These are phyloP conservation scores for Botryosphaeria agaves DNA, from an alignment of 2,329 filamentous ascomycete species.

Conservation along the genomic window DNA sequence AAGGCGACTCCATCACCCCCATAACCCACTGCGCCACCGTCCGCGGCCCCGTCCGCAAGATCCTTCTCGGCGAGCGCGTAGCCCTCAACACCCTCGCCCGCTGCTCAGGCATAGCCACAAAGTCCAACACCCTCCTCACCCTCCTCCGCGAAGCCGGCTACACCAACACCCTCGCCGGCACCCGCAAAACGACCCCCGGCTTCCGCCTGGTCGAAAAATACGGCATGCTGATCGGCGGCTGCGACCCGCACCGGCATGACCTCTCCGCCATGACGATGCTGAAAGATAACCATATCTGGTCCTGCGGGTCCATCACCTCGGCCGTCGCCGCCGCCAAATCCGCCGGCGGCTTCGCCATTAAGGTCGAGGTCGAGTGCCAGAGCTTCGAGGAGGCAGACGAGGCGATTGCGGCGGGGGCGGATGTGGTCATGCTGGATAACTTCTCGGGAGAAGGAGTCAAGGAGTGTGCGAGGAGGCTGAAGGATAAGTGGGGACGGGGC, in stretches of 20 bases:
- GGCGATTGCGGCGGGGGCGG: slow-evolving; percentile 77
- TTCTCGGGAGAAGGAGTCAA: slow-evolving; percentile 68
- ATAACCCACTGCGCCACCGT: slow-evolving; percentile 60
- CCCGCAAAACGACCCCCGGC: slow-evolving; percentile 89
- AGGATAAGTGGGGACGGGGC: slow-evolving; percentile 57
- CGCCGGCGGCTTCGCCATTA: slow-evolving; percentile 76
- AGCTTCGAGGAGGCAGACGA: slow-evolving; percentile 77
- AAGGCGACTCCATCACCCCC: slow-evolving; percentile 54
- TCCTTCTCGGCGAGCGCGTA: slow-evolving; percentile 85
- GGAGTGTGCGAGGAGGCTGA: slow-evolving; percentile 55
- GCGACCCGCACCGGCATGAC: slow-evolving; percentile 83
- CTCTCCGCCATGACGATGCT: slow-evolving; percentile 89
- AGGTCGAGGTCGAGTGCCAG: slow-evolving; percentile 93
- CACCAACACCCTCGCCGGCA: slow-evolving; percentile 73
- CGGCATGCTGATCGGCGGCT: slow-evolving; percentile 86
- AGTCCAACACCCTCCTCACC: slow-evolving; percentile 29
- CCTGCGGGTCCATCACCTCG: slow-evolving; percentile 62
- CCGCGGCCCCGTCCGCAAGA: slow-evolving; percentile 60
- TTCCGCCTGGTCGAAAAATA: slow-evolving; percentile 97
- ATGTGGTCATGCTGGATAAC: slow-evolving; percentile 96
- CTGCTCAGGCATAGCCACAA: slow-evolving; percentile 80
- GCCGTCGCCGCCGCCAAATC: slow-evolving; percentile 72
- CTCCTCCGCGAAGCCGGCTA: slow-evolving; percentile 50
- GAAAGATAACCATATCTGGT: slow-evolving; percentile 98
- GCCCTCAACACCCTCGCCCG: slow-evolving; percentile 80